phyloP scores from a whole-genome alignment of 768 basidiomycete genomes.

The Russula foetens region DNA sequence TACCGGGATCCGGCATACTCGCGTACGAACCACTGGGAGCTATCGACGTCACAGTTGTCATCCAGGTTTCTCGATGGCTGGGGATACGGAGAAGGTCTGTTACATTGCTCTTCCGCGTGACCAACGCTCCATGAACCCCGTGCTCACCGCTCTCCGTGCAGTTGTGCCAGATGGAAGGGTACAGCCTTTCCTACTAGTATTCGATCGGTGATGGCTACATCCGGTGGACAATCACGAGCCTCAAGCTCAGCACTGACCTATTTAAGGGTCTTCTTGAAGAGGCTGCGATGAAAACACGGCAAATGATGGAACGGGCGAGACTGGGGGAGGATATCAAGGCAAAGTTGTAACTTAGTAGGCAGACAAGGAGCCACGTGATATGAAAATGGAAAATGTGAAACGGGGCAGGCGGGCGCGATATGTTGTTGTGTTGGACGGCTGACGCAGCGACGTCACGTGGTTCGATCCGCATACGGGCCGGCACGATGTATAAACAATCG shows the following conservation, averaged over 20 bases:
- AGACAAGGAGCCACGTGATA: too few species aligned
- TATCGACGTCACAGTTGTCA: conserved; percentile 84
- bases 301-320: conserved; percentile 62
- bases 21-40: conserved; percentile 81
- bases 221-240: conserved; percentile 85
- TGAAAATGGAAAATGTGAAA: too few species aligned
- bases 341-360: too few species aligned
- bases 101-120: background rate
- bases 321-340: background rate
- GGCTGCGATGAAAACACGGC: conserved; percentile 69
- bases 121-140: background rate
- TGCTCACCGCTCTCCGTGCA: conserved; percentile 24
- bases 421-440: too few species aligned
- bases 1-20: conserved; percentile 67
- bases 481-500: too few species aligned
- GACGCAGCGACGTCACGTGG: too few species aligned
- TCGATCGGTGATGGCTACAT: conserved; percentile 78
- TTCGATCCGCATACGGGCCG: too few species aligned
- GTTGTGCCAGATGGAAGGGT: conserved; percentile 91
- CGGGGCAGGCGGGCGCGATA: too few species aligned
- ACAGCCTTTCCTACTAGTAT: conserved; percentile 87
- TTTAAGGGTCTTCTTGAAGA: conserved; percentile 66
- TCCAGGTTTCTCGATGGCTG: conserved; percentile 82
- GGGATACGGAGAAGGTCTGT: conserved; percentile 94
- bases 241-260: conserved; percentile 45